Percentiles rank a stretch among this genome's conserved stretches.
phyloP scores from a whole-genome alignment of 805 yeast species.

The Starmerella davenportii region DNA sequence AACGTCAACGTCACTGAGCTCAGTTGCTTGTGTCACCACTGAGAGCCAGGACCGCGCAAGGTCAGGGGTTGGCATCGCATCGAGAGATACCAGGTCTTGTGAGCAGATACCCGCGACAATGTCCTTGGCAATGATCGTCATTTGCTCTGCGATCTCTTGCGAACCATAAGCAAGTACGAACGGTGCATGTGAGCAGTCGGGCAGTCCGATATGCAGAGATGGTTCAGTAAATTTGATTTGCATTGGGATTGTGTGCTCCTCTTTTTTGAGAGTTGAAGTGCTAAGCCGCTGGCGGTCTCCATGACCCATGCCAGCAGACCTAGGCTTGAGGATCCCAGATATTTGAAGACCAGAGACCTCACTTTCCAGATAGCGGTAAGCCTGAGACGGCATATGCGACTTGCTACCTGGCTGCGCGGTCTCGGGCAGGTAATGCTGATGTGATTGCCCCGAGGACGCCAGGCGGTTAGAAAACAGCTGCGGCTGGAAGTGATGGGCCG shows the following conservation, averaged over 20 bases:
- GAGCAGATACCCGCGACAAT: slow-evolving; percentile 73
- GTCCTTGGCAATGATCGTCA: slow-evolving; percentile 76
- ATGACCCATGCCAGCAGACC: no score
- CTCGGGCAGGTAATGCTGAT: no score
- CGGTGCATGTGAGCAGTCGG: slow-evolving; percentile 40
- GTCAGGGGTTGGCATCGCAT: slow-evolving; percentile 32
- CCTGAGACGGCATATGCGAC: no score
- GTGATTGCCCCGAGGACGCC: no score
- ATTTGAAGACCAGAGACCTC: background rate
- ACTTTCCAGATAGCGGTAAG: no score
- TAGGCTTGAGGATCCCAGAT: background rate
- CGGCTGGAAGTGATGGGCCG: background rate
- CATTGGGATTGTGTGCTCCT: background rate
- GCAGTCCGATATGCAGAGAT: slow-evolving; percentile 9
- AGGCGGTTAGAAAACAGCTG: background rate
- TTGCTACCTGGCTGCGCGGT: no score
- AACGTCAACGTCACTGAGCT: slow-evolving; percentile 50
- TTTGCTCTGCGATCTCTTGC: slow-evolving; percentile 50
- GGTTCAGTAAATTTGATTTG: slow-evolving; percentile 1
- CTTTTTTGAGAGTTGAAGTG: background rate
- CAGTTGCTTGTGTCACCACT: slow-evolving; percentile 35
- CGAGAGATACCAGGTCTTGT: slow-evolving; percentile 65
- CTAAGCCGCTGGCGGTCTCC: background rate
- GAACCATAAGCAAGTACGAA: slow-evolving; percentile 63
- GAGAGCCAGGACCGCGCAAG: slow-evolving; percentile 65